phyloP scores from a whole-genome alignment of 208 protist species.

The Naegleria fowleri region DNA sequence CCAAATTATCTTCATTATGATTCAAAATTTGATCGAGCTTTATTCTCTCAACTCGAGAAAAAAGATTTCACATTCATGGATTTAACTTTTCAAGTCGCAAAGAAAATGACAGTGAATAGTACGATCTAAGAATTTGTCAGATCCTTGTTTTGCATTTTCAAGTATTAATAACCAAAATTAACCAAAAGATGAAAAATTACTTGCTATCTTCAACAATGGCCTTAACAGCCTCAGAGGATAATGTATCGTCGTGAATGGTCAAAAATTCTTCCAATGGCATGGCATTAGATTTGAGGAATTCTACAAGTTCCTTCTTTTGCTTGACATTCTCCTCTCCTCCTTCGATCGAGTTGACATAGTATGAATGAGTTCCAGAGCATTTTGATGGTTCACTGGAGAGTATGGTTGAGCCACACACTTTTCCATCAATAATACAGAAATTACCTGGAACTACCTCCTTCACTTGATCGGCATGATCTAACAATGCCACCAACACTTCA shows the following conservation, averaged over 20 bases:
- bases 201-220: neutral
- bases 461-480: neutral
- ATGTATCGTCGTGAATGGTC: neutral
- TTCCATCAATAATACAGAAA: neutral
- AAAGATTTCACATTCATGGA: too few species aligned
- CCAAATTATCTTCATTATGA: too few species aligned
- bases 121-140: too few species aligned
- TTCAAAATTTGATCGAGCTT: too few species aligned
- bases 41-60: too few species aligned
- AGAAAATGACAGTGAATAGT: too few species aligned
- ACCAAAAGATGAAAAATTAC: neutral
- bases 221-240: neutral
- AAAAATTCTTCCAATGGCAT: neutral
- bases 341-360: neutral
- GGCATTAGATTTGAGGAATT: neutral
- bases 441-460: neutral
- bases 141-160: too few species aligned
- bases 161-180: too few species aligned
- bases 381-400: neutral
- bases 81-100: too few species aligned
- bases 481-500: neutral
- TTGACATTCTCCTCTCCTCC: neutral
- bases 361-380: neutral
- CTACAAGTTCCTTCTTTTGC: neutral
- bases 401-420: neutral